These are phyloP conservation scores for Dipteronia sinensis DNA, from an alignment of 345 rosid species.

Conservation along the genomic window DNA sequence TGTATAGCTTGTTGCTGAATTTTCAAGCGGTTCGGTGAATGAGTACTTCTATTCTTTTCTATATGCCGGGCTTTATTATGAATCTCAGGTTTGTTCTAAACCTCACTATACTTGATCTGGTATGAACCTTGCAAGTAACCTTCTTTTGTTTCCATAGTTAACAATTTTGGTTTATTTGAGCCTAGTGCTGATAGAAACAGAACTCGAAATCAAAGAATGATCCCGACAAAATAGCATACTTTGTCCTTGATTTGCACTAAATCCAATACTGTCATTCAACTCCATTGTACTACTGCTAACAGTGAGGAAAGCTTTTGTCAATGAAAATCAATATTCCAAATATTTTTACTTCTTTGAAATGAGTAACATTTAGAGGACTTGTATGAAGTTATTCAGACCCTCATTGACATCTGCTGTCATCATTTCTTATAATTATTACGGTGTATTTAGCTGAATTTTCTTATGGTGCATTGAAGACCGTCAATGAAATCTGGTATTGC, in stretches of 20 bases:
- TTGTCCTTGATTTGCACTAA: too few species aligned
- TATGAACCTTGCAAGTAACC: background rate
- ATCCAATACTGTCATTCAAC: background rate
- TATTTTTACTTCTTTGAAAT: too few species aligned
- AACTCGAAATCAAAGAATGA: background rate
- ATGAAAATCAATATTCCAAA: too few species aligned
- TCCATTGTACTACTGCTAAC: too few species aligned
- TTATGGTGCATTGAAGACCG: too few species aligned
- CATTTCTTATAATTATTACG: too few species aligned
- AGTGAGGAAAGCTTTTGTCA: too few species aligned
- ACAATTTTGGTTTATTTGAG: background rate
- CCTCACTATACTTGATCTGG: constrained; percentile 10
- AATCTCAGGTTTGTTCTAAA: constrained; percentile 66
- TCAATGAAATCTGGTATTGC: background rate
- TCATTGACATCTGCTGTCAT: background rate
- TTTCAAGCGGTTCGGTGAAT: constrained; percentile 50
- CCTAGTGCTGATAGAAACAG: background rate
- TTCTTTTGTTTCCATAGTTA: background rate
- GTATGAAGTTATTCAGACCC: background rate
- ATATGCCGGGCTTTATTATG: constrained; percentile 80
- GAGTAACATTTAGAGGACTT: too few species aligned
- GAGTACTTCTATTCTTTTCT: constrained; percentile 77
- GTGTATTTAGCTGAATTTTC: background rate
- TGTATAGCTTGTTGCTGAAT: constrained; percentile 58
- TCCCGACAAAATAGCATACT: background rate